Evolutionary conservation across 306 rosid species (phyloP), one percentile per base, ranked within the genome.

Genomic region (Cicer cuneatum): DNA sequence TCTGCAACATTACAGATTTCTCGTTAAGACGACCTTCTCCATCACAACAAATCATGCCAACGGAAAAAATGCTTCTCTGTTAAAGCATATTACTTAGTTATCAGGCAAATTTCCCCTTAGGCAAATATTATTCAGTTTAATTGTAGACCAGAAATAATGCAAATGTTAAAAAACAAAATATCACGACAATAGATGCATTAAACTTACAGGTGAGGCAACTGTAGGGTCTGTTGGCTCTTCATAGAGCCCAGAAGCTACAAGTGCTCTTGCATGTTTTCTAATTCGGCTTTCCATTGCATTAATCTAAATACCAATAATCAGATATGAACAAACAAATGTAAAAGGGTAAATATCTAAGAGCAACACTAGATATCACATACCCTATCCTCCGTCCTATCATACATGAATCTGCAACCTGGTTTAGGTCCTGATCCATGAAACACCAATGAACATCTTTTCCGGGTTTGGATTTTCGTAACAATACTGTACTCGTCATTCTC

Each of bases 21-120:
- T 91, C 98, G 0, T 94, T 94, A 61, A 91, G 80, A 81, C 83
- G 96, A 53, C 98, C 97, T 80, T 91, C 98, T 48, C 92, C 96
- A 37, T 94, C 98, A 83, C 93, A 87, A 81, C 87, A 90, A 63
- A 91, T 85, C 97, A 87, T 88, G 82, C 98, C 98, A 54, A 87
- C 92, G 6, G 95, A 65, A 83, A 94, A 90, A 80, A 91, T 78
- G 85, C 83, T 86, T 88, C 89, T 90, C 98, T 94, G 93, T 85
- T 78, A 75, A 73, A 83, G 49, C 12, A 73, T n/a, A 76, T 48
- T 42, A 45, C 14, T 47, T 59, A 73, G 81, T 53, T 19, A 65
- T 77, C 76, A 76, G 76, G 42, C 51, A 81, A 81, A 68, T 18
- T n/a, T 49, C 38, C 38, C 54, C 7, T 16, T 15, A 12, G 24